Percentiles rank a stretch among this genome's conserved stretches.
These are phyloP conservation scores for Heritiera fomes DNA, from an alignment of 345 rosid species.

Conservation along the genomic window DNA sequence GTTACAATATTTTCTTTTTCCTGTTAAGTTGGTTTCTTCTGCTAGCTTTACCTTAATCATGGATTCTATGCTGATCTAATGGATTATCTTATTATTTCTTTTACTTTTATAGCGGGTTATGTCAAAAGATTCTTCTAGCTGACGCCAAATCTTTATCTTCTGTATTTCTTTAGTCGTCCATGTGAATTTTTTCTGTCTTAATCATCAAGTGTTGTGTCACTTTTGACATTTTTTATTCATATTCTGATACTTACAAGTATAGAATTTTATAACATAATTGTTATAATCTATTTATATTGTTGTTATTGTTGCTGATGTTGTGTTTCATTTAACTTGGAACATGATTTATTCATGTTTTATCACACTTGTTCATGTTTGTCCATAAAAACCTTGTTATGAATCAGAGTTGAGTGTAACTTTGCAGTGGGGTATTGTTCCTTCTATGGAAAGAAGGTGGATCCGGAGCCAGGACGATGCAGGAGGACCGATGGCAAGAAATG, in stretches of 20 bases:
- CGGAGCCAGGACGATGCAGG: constrained; percentile 66
- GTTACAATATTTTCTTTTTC: neutral
- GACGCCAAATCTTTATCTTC: constrained; percentile 27
- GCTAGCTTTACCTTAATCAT: too few species aligned
- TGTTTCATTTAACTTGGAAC: constrained; percentile 15
- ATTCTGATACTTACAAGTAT: constrained; percentile 8
- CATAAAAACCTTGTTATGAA: constrained; percentile 1
- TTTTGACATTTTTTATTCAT: constrained; percentile 18
- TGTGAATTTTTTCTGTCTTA: constrained; percentile 26
- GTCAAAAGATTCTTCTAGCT: constrained; percentile 21
- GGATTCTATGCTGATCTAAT: neutral
- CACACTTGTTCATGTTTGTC: neutral
- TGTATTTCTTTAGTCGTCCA: constrained; percentile 24
- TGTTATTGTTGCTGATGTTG: constrained; percentile 15
- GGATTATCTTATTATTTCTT: neutral
- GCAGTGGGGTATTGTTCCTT: constrained; percentile 55
- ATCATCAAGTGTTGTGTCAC: constrained; percentile 22
- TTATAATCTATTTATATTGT: constrained; percentile 3
- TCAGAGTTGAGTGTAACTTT: constrained; percentile 24
- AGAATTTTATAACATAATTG: neutral
- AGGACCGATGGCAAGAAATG: constrained; percentile 67
- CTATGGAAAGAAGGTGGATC: constrained; percentile 58
- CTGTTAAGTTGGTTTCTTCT: neutral
- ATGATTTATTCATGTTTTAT: neutral
- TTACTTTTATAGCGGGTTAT: constrained; percentile 20